Conservation (phyloP, 139 green algal genomes). For the Axilococcus clingmanii region DNA sequence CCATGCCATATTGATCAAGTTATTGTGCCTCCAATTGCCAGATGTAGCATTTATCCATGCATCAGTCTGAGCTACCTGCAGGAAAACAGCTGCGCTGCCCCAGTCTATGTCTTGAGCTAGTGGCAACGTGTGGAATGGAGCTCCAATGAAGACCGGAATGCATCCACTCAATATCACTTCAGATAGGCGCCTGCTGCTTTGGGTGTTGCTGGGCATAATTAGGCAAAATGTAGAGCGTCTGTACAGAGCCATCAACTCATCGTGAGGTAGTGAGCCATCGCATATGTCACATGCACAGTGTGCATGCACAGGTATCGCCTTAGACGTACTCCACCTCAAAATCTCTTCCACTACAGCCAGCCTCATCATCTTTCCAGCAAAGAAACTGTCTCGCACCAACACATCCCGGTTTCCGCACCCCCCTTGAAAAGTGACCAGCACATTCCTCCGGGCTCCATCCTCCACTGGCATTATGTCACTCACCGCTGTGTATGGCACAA, state of each 20-base stretch:
- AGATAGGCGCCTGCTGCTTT: slow-evolving; percentile 17
- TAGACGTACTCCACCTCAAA: no score
- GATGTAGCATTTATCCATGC: slow-evolving; percentile 21
- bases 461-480: slow-evolving; percentile 18
- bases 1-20: slow-evolving; percentile 23
- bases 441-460: slow-evolving; percentile 5
- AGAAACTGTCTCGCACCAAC: slow-evolving; percentile 9
- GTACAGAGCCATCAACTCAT: slow-evolving; percentile 11
- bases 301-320: no score
- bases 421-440: slow-evolving; percentile 20
- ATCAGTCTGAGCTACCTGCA: slow-evolving; percentile 13
- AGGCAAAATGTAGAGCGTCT: slow-evolving; percentile 21
- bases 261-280: slow-evolving; percentile 13
- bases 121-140: slow-evolving; percentile 27
- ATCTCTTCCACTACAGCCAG: slow-evolving; percentile 11
- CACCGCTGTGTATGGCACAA: slow-evolving; percentile 23
- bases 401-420: slow-evolving; percentile 21
- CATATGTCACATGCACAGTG: slow-evolving; percentile 31
- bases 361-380: slow-evolving; percentile 31
- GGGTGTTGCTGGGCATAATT: slow-evolving; percentile 21
- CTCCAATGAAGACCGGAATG: slow-evolving; percentile 28
- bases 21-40: slow-evolving; percentile 20
- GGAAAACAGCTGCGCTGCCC: slow-evolving; percentile 16
- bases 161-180: slow-evolving; percentile 24
- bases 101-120: slow-evolving; percentile 23